phyloP scores from a whole-genome alignment of 2,329 filamentous ascomycete species.

The Penicillium sp. region DNA sequence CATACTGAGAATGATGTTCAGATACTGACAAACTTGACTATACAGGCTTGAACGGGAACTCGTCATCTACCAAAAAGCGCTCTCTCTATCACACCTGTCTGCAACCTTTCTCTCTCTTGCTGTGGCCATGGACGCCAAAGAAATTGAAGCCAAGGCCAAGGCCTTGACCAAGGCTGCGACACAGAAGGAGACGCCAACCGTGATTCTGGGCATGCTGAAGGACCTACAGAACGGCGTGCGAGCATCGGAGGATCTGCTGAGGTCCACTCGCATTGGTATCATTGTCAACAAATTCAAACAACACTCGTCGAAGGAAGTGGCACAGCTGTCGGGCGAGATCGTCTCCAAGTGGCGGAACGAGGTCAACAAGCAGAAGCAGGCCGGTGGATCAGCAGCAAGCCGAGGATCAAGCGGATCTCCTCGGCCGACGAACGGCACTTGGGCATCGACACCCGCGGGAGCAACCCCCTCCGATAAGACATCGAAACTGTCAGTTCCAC shows the following conservation, averaged over 20 bases:
- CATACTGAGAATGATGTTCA: background rate
- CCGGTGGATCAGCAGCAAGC: constrained; percentile 35
- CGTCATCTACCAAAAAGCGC: background rate
- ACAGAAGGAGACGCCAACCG: constrained; percentile 68
- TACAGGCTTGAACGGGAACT: constrained; percentile 1
- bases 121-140: constrained; percentile 68
- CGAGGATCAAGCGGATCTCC: constrained; percentile 39
- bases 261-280: constrained; percentile 87
- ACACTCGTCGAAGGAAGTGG: constrained; percentile 70
- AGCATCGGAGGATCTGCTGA: constrained; percentile 83
- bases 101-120: background rate
- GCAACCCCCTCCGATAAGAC: constrained; percentile 46
- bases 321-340: constrained; percentile 70
- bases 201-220: constrained; percentile 69
- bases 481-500: constrained; percentile 53
- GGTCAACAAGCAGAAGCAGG: constrained; percentile 47
- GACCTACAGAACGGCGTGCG: constrained; percentile 73
- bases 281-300: constrained; percentile 79
- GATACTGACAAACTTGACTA: background rate
- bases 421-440: constrained; percentile 49
- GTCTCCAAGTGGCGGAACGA: constrained; percentile 62
- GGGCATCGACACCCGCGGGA: constrained; percentile 46
- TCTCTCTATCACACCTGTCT: background rate
- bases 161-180: constrained; percentile 73
- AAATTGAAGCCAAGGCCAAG: constrained; percentile 72